Evolutionary conservation across 768 basidiomycete species (phyloP), one percentile per base, ranked within the genome.

Genomic region (Mycena rosella): DNA sequence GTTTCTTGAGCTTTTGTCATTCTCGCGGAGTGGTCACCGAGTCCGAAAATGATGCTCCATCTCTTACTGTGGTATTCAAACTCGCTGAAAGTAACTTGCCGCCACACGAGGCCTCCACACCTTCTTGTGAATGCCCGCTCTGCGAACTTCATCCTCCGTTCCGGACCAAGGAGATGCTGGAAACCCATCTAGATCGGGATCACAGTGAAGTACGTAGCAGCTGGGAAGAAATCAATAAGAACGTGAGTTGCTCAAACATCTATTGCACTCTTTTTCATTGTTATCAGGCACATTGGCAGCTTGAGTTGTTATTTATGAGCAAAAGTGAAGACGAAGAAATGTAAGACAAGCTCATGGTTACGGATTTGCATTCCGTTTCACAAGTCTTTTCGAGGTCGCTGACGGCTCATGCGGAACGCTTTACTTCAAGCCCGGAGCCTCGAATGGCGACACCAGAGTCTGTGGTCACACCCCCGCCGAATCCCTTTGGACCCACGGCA

Each of bases 61-160:
- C 63, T 17, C 32, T 65, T 44, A 11, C 27, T 20, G 66, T 71
- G 1, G 30, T 32, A 10, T 61, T 67, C 74, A 42, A 59, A 65
- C 51, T 60, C 72, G 65, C 69, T 59, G 42, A 76, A 72, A 5
- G 36, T 11, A 45, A 67, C n/a, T 38, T 44, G 72, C 51, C 65
- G 79, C 29, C 68, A 60, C 73, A 72, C 78, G 32, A 52, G 76
- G 73, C 74, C 75, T 66, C 53, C 38, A 63, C 69, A 59, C 63
- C 36, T 63, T 54, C 40, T 29, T 74, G 56, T 26, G 61, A 73
- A 71, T 91, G 89, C 69, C 88, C 89, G 0, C 69, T 90, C n/a
- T 91, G 89, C 70, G 78, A 80, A 38, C 60, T 87, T 13, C 80
- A 87, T 53, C 78, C 77, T 26, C 65, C 64, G 0, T 87, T 91